These are phyloP conservation scores for Talaromyces adpressus DNA, from an alignment of 495 filamentous ascomycete species.

Conservation along the genomic window DNA sequence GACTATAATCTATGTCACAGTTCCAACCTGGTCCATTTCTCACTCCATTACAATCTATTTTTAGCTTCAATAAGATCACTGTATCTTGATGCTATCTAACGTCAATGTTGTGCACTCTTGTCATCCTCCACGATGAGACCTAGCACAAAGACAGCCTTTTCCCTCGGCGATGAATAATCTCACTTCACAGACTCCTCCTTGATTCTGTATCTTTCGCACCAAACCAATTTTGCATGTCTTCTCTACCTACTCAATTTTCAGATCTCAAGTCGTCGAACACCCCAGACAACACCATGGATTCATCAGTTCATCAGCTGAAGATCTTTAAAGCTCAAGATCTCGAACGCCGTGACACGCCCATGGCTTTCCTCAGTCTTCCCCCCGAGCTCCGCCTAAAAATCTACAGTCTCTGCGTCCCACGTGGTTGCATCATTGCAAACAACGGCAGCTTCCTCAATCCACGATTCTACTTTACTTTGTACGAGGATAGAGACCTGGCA, in stretches of 20 bases:
- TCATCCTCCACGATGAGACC: too few species aligned
- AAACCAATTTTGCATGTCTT: too few species aligned
- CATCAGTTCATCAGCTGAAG: neutral
- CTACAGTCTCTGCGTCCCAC: neutral
- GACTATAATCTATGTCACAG: neutral
- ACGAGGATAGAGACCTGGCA: neutral
- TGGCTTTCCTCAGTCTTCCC: neutral
- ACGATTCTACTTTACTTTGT: neutral
- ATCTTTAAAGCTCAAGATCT: neutral
- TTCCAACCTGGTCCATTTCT: too few species aligned
- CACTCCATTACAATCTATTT: neutral
- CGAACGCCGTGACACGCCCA: neutral
- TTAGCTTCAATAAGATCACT: neutral
- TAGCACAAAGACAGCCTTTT: neutral
- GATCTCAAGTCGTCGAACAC: too few species aligned
- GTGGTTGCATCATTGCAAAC: neutral
- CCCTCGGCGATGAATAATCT: neutral
- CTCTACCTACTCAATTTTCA: too few species aligned
- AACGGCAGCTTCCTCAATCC: neutral
- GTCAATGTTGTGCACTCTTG: too few species aligned
- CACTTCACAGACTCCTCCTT: neutral
- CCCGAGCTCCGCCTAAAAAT: neutral
- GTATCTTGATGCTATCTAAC: neutral
- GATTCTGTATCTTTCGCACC: neutral
- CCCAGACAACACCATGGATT: neutral